Evolutionary conservation across 2,329 filamentous ascomycete genomes (phyloP).

Genomic region (Furcasterigmium sp.): DNA sequence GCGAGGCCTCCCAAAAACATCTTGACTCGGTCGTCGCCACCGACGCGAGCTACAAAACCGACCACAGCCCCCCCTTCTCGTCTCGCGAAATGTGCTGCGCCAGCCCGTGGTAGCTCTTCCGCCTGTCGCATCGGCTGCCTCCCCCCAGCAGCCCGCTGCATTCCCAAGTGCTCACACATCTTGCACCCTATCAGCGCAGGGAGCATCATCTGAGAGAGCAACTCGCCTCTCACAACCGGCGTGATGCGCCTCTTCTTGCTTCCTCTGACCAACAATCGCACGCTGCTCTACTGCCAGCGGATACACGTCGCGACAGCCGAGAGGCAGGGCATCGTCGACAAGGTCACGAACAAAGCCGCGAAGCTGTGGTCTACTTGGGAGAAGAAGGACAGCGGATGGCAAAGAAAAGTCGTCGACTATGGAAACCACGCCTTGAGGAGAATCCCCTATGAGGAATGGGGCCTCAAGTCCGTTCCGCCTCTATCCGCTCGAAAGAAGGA

Average conservation of each 20-base stretch:
- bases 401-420: conserved; percentile 78
- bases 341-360: conserved; percentile 64
- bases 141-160: no score
- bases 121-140: no score
- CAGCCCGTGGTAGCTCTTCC: no score
- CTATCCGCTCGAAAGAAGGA: conserved; percentile 61
- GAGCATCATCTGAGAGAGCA: no score
- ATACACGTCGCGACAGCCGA: conserved; percentile 51
- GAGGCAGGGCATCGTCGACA: conserved; percentile 58
- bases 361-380: conserved; percentile 85
- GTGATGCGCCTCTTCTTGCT: conserved; percentile 89
- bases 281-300: conserved; percentile 87
- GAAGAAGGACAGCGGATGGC: conserved; percentile 77
- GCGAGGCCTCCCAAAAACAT: no score
- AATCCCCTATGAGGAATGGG: conserved; percentile 97
- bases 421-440: conserved; percentile 81
- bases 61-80: no score
- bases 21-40: no score
- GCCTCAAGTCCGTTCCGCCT: conserved; percentile 87
- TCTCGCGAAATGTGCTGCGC: no score
- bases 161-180: no score
- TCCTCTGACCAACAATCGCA: conserved; percentile 85
- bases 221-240: conserved; percentile 15
- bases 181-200: no score
- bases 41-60: no score